These are phyloP conservation scores for Heritiera littoralis DNA, from an alignment of 345 rosid species.

Conservation along the genomic window DNA sequence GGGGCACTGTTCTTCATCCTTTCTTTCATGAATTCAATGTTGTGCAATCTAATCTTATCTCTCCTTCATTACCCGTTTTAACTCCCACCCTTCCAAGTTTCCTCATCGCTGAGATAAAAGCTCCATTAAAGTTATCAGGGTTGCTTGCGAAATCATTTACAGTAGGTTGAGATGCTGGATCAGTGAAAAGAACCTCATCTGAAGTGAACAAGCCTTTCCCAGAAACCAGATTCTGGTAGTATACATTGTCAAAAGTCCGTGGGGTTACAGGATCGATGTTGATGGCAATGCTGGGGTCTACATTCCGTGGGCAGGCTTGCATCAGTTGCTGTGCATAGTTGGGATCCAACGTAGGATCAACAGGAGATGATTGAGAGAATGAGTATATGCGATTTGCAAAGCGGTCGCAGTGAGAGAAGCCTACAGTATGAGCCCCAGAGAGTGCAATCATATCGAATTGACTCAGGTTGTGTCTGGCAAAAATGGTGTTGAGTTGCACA, in stretches of 20 bases:
- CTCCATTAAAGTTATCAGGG: conserved; percentile 51
- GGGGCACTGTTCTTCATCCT: neutral
- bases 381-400: conserved; percentile 66
- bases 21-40: conserved; percentile 43
- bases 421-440: conserved; percentile 88
- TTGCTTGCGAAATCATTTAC: conserved; percentile 62
- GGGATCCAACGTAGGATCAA: conserved; percentile 68
- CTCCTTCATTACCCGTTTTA: conserved; percentile 63
- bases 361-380: conserved; percentile 47
- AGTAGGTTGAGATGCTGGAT: conserved; percentile 49
- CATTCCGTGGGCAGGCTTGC: conserved; percentile 48
- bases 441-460: conserved; percentile 83
- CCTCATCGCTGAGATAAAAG: conserved; percentile 65
- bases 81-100: conserved; percentile 78
- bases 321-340: conserved; percentile 59
- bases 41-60: conserved; percentile 70
- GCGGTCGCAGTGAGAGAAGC: conserved; percentile 81
- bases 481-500: conserved; percentile 44
- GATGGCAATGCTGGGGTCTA: conserved; percentile 54
- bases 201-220: conserved; percentile 77
- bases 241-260: conserved; percentile 57
- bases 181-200: conserved; percentile 58
- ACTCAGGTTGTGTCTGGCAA: conserved; percentile 53
- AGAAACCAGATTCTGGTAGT: conserved; percentile 67
- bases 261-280: conserved; percentile 65